Evolutionary conservation across 768 basidiomycete species (phyloP), one percentile per base, ranked within the genome.

Genomic region (Psilocybe sp.): DNA sequence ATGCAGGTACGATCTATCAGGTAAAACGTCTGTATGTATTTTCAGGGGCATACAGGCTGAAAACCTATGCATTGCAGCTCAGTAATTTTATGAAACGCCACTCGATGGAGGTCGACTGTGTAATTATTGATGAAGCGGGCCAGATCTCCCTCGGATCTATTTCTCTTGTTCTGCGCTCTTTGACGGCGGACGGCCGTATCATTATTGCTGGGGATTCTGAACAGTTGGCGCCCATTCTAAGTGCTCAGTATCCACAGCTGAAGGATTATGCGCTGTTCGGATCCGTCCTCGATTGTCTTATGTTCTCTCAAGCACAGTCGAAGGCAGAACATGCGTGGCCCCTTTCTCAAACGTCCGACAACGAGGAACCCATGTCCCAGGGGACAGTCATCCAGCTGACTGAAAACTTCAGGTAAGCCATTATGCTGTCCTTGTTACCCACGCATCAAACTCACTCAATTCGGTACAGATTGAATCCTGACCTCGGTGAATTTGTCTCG

Each of bases 181-280:
- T 80, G 7, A 57, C 57, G 12, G 53, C 65, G 1, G 51, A 53
- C 2, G 74, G 75, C 5, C 67, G 72, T 16, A 69, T 80, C 16
- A 67, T 80, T 16, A 64, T 79, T 40, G 76, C 78, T 16, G 78
- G 78, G 10, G 78, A 80, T 55, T 76, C 75, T 0, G 75, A 79
- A 49, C 78, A 79, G 52, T 59, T 80, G 8, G 77, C 77, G 4
- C 77, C 78, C 4, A 80, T 80, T 33, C 55, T 78, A 40, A 70
- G 65, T 42, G 76, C 71, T 7, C 66, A 72, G 52, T 80, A 80
- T 56, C 78, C 76, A 2, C 60, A 66, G 10, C 55, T 71, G 40
- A 70, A 66, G 48, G 63, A 64, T 6, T 59, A 66, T 20, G 56
- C 65, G 5, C 54, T 80, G 0, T 79, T 79, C 62, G 77, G 78